phyloP scores from a whole-genome alignment of 192 early-diverging fungal genomes.

The Gryganskiella cystojenkinii region DNA sequence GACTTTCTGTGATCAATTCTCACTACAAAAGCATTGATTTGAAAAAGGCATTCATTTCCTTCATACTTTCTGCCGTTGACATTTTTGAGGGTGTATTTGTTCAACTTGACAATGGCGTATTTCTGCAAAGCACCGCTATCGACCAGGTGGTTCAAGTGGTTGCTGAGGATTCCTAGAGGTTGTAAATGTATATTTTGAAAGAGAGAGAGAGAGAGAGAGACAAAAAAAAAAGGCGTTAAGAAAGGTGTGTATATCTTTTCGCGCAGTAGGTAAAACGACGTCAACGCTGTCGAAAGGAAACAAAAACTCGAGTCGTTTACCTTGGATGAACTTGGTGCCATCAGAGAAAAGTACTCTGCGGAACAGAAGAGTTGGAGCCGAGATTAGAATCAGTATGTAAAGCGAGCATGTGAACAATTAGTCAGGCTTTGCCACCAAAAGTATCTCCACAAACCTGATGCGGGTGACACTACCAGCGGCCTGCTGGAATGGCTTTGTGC shows the following conservation, averaged over 20 bases:
- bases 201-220: no score
- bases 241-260: no score
- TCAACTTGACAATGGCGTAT: slow-evolving; percentile 62
- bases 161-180: slow-evolving; percentile 70
- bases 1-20: no score
- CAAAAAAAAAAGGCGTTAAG: no score
- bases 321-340: slow-evolving; percentile 71
- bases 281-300: no score
- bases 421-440: slow-evolving; percentile 16
- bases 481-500: slow-evolving; percentile 44
- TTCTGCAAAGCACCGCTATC: slow-evolving; percentile 56
- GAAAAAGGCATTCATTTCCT: not conserved
- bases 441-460: slow-evolving; percentile 61
- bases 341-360: slow-evolving; percentile 73
- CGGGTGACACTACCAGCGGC: slow-evolving; percentile 21
- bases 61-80: slow-evolving; percentile 64
- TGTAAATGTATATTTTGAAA: slow-evolving; percentile 4
- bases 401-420: no score
- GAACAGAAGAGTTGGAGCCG: not conserved
- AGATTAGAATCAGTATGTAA: not conserved
- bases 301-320: slow-evolving; percentile 56
- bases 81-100: slow-evolving; percentile 58
- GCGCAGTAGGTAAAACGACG: no score
- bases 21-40: no score
- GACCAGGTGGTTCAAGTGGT: slow-evolving; percentile 61